Percentiles rank a stretch among this genome's conserved stretches.
Conservation (phyloP, 225 moss, liverwort and hornwort genomes). For the Pseudoscleropodium purum region DNA sequence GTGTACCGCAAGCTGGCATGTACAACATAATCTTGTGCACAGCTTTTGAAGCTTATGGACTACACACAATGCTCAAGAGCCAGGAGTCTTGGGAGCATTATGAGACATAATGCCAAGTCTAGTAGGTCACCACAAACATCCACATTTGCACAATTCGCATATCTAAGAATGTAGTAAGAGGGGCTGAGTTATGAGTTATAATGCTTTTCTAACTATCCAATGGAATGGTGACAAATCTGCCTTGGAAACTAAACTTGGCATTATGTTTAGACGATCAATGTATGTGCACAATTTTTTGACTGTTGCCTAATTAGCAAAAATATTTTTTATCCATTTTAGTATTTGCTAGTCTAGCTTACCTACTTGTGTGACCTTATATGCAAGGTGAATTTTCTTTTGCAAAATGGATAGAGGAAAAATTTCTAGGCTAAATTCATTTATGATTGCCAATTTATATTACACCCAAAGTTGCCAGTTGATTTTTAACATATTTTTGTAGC, state of each 20-base stretch:
- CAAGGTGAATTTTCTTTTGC: not conserved
- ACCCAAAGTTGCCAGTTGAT: not conserved
- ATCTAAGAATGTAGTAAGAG: too few species aligned
- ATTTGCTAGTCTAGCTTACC: not conserved
- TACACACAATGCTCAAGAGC: not conserved
- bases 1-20: not conserved
- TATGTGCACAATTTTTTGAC: not conserved
- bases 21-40: not conserved
- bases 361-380: not conserved
- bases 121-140: rapidly evolving
- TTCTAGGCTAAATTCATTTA: not conserved
- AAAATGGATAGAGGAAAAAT: not conserved
- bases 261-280: too few species aligned
- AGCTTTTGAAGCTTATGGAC: not conserved
- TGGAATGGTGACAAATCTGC: not conserved
- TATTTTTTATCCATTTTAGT: not conserved
- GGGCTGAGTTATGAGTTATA: not conserved
- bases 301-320: not conserved
- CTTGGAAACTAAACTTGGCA: not conserved
- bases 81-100: rapidly evolving
- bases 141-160: rapidly evolving
- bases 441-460: not conserved
- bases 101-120: not conserved
- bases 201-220: not conserved
- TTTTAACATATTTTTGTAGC: too few species aligned